Evolutionary conservation across 768 basidiomycete species (phyloP), one percentile per base, ranked within the genome.

Genomic region (Leccinum boreale): DNA sequence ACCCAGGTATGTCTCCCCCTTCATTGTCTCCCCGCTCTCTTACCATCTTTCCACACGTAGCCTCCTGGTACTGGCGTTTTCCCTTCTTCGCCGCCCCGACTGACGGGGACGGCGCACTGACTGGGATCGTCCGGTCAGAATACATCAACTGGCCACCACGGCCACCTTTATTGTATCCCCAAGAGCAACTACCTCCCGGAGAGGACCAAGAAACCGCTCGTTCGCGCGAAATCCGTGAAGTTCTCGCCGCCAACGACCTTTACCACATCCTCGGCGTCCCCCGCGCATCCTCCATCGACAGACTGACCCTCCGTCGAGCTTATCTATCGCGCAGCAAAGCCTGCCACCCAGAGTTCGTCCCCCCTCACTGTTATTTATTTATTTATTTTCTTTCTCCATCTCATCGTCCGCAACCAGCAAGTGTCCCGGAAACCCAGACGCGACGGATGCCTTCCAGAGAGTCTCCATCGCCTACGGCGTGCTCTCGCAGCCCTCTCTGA

Each of bases 401-500:
- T 31, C 31, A 31, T 12, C 31, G 12, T 33, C 12, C 50, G 3
- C 62, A 14, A n/a, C 63, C 63, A 94, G 92, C 68, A 94, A 93
- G 76, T 93, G 89, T 62, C 89, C 90, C 3, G 70, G 56, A 21
- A 85, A 87, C 65, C 84, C 87, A 5, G 81, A 86, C 48, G 88
- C 92, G 17, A 94, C 92, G 0, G 77, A 82, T 19, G 92, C 92
- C 1, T 94, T 94, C 69, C 92, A 94, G 68, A 89, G 88, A 64
- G 87, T 94, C 4, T 87, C 89, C 5, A 83, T 91, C 15, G 92
- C 92, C 2, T 94, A 93, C 64, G 81, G 89, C 61, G 83, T 90
- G 9, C 84, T 94, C 57, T 87, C 86, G 64, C 85, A 86, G 53
- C 88, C 92, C 1, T 76, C 83, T 14, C 81, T 85, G 5, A 81